Conservation (phyloP, 345 rosid species). For the Odontarrhena argentea region DNA sequence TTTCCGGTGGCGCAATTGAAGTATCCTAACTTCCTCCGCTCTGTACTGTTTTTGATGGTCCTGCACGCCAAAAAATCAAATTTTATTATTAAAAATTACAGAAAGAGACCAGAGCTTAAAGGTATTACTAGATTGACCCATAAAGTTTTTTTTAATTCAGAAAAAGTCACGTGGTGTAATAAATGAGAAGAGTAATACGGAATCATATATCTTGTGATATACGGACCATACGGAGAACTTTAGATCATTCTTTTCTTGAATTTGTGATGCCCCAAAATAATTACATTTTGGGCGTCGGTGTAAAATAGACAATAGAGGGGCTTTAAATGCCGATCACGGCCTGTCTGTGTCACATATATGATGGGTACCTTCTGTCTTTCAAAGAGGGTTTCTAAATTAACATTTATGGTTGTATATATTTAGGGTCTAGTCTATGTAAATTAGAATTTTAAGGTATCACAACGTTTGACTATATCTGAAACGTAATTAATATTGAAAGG, state of each 20-base stretch:
- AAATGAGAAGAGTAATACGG: slow-evolving; percentile 16
- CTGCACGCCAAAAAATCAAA: slow-evolving; percentile 42
- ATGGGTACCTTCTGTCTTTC: slow-evolving; percentile 3
- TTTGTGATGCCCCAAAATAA: slow-evolving; percentile 10
- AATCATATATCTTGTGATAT: slow-evolving; percentile 36
- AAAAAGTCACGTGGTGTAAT: slow-evolving; percentile 36
- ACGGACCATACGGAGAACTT: slow-evolving; percentile 38
- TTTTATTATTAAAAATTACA: background rate
- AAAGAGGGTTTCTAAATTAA: slow-evolving; percentile 12
- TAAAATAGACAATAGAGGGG: slow-evolving; percentile 38
- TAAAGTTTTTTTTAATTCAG: background rate
- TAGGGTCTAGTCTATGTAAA: background rate
- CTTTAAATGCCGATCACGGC: slow-evolving; percentile 41
- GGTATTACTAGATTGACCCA: background rate
- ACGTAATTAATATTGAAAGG: slow-evolving; percentile 16
- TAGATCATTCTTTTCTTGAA: slow-evolving; percentile 7
- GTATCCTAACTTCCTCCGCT: slow-evolving; percentile 64
- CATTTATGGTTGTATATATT: slow-evolving; percentile 15
- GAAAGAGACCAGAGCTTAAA: background rate
- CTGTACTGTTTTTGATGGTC: slow-evolving; percentile 69
- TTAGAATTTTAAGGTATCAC: slow-evolving; percentile 3
- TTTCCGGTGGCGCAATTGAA: slow-evolving; percentile 70
- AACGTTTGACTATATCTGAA: slow-evolving; percentile 30
- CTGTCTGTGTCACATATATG: slow-evolving; percentile 31
- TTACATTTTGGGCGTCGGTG: slow-evolving; percentile 33